Base-by-base conservation (phyloP, 306 rosid species). In the Rosa rugosa region DNA sequence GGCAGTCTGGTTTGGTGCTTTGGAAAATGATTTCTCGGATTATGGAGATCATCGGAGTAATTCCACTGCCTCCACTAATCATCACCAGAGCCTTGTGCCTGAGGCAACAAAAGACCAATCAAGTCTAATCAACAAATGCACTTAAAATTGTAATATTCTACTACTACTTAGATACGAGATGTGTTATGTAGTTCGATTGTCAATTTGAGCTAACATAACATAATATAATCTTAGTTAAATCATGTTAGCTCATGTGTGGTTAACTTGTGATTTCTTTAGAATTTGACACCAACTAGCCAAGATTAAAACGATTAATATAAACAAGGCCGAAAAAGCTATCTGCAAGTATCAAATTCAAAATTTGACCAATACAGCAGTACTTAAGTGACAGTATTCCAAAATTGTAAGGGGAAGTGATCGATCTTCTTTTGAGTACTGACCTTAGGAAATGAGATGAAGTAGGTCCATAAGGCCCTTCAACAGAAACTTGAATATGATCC, bases 381-480 rank as follows among this genome's bases (percentile, higher is more conserved):
- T 22, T 3, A 57, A 8, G 22, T 22, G 12, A 57, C 22, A 57
- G 57, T 53, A 53, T 17, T 5, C 59, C 4, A 17, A 17, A 17
- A 5, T 53, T 17, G 9, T 53, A 5, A 53, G 7, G 1, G 6
- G 20, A 51, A 9, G 4, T 13, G 11, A 56, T 20, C 64, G 11
- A 56, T 20, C 64, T 25, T 8, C 16, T 23, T 22, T 9, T 36
- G 63, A 11, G 68, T 62, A 69, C 23, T 54, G 27, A 92, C 93
- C 95, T 90, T 60, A 86, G 72, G 77, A 87, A 88, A 57, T 82
- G 80, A 56, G 83, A 47, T 18, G 88, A 34, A 56, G 81, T 57
- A 22, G 92, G 94, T 2, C 97, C 97, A 83, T 93, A 93, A 4
- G 97, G 97, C 69, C 97, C 97, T 84, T 93, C 96, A 84, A 93